Base-by-base conservation (phyloP, 1,284 basidiomycete genomes). In the Phaffia rhodozyma region DNA sequence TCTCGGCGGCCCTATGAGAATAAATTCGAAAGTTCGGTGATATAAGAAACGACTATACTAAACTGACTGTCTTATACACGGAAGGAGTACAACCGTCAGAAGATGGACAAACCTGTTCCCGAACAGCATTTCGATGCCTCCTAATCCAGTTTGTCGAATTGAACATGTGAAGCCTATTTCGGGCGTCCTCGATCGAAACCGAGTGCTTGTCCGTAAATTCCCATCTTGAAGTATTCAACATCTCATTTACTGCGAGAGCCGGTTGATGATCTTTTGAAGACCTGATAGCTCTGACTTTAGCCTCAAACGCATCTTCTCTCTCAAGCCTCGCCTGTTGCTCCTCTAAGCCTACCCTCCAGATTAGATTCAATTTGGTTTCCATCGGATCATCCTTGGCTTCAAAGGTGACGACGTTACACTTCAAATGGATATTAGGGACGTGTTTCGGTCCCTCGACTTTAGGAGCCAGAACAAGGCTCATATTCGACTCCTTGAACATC, bases 361-460 rank as follows among this genome's bases (percentile, higher is more conserved):
- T 87, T 18, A 89, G 78, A 58, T 85, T 87, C 43, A 97, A 75
- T 67, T 81, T 83, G 29, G 84, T 83, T 75, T 98, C 94, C 63
- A 97, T 83, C 0, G 86, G 83, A 71, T 94, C 89, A 72, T 98
- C 94, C 29, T 85, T 83, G n/a, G 85, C 86, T 74, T 97, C 92
- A 5, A 91, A 61, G n/a, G 59, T 61, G 20, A 18, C 73, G 70
- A 81, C 82, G 53, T 90, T 68, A 56, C 78, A 78, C 29, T 82
- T 78, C 51, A 93, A 76, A 43, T 76, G 79, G 60, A 97, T 72
- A 3, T 77, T 76, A 0, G 91, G 91, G 2, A 91, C 75, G 0
- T 72, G 69, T 74, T 91, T 93, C 0, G 89, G 82, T 1, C 76
- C 79, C 73, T 92, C 89, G 0, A 83, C 78, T 48, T 78, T 78